phyloP scores from a whole-genome alignment of 2,329 filamentous ascomycete species.

The Fusarium paranaense region DNA sequence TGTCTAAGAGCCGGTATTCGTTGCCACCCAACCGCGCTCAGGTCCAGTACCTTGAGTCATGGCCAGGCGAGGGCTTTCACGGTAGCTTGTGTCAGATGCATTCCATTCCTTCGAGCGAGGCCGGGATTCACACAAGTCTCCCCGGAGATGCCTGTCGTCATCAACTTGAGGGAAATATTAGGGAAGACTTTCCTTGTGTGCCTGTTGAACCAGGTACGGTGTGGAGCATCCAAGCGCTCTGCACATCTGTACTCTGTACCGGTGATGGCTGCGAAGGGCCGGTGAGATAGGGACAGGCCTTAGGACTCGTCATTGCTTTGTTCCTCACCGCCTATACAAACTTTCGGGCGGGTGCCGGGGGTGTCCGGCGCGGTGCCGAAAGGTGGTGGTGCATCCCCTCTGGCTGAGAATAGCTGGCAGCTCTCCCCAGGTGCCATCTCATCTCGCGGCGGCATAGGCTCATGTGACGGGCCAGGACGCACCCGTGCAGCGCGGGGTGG shows the following conservation, averaged over 20 bases:
- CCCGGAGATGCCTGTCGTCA: constrained; percentile 16
- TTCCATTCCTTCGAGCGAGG: constrained; percentile 12
- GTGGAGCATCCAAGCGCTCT: constrained; percentile 32
- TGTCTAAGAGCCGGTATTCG: not conserved
- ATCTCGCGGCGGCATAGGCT: constrained; percentile 40
- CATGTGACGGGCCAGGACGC: constrained; percentile 41
- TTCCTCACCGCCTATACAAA: constrained; percentile 42
- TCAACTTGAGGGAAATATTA: not conserved
- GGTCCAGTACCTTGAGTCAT: not conserved
- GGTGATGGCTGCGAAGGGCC: constrained; percentile 32
- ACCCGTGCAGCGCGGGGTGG: constrained; percentile 33
- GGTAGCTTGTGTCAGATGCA: constrained; percentile 1
- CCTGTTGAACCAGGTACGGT: constrained; percentile 24
- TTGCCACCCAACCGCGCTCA: not conserved
- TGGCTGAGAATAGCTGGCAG: constrained; percentile 15
- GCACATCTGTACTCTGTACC: constrained; percentile 32
- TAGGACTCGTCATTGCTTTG: constrained; percentile 34
- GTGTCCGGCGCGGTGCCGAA: constrained; percentile 31
- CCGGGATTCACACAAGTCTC: constrained; percentile 15
- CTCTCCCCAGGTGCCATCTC: constrained; percentile 30
- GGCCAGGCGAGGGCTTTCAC: not conserved
- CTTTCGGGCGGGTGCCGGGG: constrained; percentile 33
- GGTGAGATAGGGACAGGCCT: constrained; percentile 27
- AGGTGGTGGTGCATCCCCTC: constrained; percentile 21
- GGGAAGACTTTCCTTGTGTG: constrained; percentile 6